Evolutionary conservation across 2,329 filamentous ascomycete species (phyloP), one percentile per base, ranked within the genome.

Genomic region (Lasiodiplodia citricola): DNA sequence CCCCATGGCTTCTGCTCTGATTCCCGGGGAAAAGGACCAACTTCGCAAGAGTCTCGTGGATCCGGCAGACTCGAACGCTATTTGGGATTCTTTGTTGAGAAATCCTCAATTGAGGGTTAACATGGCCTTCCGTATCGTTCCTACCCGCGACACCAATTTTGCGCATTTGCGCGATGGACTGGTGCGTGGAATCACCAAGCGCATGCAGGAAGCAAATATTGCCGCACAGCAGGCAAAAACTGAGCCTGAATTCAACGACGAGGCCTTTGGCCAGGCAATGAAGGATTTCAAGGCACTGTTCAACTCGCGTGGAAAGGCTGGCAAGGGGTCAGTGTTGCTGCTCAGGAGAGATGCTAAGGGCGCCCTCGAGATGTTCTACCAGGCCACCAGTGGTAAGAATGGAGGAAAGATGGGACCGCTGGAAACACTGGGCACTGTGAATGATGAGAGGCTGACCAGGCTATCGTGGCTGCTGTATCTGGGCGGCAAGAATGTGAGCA

Each of bases 121-220:
- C 3, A 88, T 95, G n/a, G 86, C 93, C 67, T 95, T 90, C 31
- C 88, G 95, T 56, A 91, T 99, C 71, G 90, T 95, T 2, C 96
- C 96, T 0, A 94, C 93, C n/a, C 87, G 93, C 47, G 94, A 96
- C 80, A 99, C 96, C 21, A 94, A 98, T 80, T 98, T 97, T 80
- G 89, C 91, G 72, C 96, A 99, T 79, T 81, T 99, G 71, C 88
- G 95, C 51, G 96, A 99, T 77, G 96, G 92, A 1, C 96, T 94
- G 83, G 92, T 97, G 69, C 88, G 94, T 6, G 92, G 92, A 25
- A 91, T 99, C 71, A 92, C 92, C 66, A 90, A 88, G 10, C 88
- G 91, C 41, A 90, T 91, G 2, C 85, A 90, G 71, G 84, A 85
- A 25, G 83, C 84, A 1, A 84, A 86, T 50, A 83, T 86, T 65